phyloP scores from a whole-genome alignment of 2,329 filamentous ascomycete genomes.

The Ophiosphaerella korrae region DNA sequence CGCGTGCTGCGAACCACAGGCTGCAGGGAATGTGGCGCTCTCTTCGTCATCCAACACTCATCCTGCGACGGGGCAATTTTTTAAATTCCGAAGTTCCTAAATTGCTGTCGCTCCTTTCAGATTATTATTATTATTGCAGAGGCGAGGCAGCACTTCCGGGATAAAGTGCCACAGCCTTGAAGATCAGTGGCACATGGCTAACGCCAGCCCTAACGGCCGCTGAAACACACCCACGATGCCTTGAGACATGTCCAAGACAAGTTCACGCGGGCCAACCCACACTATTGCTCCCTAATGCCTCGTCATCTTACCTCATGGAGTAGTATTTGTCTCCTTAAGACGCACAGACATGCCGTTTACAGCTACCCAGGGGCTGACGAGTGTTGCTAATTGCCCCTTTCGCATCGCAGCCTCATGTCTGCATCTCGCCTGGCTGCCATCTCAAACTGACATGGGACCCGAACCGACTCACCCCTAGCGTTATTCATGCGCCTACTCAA shows the following conservation, averaged over 20 bases:
- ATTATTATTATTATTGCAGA: too few relatives aligned
- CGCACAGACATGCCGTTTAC: slow-evolving; percentile 20
- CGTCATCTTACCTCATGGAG: slow-evolving; percentile 17
- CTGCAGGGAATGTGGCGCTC: slow-evolving; percentile 15
- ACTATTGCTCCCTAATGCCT: slow-evolving; percentile 25
- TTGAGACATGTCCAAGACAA: slow-evolving; percentile 46
- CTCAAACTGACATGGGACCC: slow-evolving; percentile 47
- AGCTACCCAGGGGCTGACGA: slow-evolving; percentile 10
- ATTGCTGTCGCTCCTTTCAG: neutral
- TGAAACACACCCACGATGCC: slow-evolving; percentile 40
- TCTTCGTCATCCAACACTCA: slow-evolving; percentile 11
- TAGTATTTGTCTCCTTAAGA: slow-evolving; percentile 22
- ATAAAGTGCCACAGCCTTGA: too few relatives aligned
- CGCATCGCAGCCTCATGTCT: slow-evolving; percentile 21
- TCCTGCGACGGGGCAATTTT: slow-evolving; percentile 1
- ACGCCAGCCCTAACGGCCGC: slow-evolving; percentile 29
- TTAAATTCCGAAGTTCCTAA: neutral
- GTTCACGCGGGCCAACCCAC: slow-evolving; percentile 27
- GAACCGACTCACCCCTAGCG: slow-evolving; percentile 41
- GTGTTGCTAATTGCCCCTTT: slow-evolving; percentile 34
- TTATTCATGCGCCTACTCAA: slow-evolving; percentile 46
- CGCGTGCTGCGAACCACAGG: neutral
- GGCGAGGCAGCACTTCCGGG: too few relatives aligned
- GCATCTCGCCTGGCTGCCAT: slow-evolving; percentile 23
- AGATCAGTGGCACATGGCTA: slow-evolving; percentile 16